phyloP scores from a whole-genome alignment of 306 rosid species.

The Cercis canadensis region DNA sequence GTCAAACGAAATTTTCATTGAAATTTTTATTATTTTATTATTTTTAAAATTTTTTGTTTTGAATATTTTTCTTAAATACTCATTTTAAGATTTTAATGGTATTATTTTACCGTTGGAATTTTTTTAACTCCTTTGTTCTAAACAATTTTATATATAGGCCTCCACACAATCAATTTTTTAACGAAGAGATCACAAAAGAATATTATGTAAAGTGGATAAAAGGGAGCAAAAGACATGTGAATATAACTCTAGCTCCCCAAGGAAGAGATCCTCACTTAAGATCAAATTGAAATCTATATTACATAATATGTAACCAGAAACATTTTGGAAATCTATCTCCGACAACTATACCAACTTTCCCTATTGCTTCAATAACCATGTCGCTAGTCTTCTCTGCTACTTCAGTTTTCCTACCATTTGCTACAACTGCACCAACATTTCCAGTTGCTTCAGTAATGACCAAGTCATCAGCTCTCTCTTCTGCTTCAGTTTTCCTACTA shows the following conservation, averaged over 20 bases:
- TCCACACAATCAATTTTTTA: too few species aligned
- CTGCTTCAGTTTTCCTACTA: constrained; percentile 38
- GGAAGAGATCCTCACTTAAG: background rate
- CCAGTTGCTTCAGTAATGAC: constrained; percentile 33
- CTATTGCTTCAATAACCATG: constrained; percentile 7
- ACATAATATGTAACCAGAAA: constrained; percentile 28
- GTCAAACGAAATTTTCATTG: too few species aligned
- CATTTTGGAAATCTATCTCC: constrained; percentile 11
- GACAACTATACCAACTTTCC: background rate
- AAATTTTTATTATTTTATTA: too few species aligned
- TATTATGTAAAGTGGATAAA: background rate
- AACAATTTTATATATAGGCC: too few species aligned
- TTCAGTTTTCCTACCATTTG: constrained; percentile 37
- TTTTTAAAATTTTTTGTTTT: too few species aligned
- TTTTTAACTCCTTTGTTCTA: too few species aligned
- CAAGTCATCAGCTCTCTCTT: constrained; percentile 37
- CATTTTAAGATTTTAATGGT: too few species aligned
- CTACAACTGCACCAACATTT: constrained; percentile 20
- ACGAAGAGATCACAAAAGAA: too few species aligned
- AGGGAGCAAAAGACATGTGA: background rate
- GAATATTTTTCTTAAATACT: too few species aligned
- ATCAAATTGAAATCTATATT: constrained; percentile 18
- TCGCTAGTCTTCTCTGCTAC: constrained; percentile 38
- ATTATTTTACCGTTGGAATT: too few species aligned
- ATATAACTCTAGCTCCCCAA: background rate